Evolutionary conservation across 2,329 filamentous ascomycete species (phyloP).

Genomic region (Cordyceps javanica): DNA sequence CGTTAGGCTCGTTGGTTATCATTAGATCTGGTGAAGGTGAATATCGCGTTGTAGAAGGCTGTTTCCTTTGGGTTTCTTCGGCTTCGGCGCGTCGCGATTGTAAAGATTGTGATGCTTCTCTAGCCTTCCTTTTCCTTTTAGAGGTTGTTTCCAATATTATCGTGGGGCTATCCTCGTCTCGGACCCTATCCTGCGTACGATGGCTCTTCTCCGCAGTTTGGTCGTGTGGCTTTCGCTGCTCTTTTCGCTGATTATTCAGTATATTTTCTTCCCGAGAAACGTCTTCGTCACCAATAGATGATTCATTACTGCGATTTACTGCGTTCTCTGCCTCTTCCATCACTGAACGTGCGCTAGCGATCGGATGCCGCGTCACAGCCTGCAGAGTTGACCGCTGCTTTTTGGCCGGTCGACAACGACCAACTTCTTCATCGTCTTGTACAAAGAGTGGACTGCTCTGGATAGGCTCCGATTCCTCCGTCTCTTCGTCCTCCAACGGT

Average conservation of each 20-base stretch:
- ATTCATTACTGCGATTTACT: not conserved
- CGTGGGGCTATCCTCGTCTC: not conserved
- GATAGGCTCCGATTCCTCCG: not conserved
- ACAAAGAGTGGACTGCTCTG: conserved; percentile 3
- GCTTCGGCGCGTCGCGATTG: not conserved
- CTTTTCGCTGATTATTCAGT: not conserved
- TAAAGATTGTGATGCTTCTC: not conserved
- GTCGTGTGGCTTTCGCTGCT: not conserved
- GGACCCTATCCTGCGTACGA: not conserved
- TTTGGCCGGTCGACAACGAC: not conserved
- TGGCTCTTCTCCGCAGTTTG: not conserved
- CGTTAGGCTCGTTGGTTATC: not conserved
- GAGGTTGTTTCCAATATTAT: not conserved
- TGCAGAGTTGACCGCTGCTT: not conserved
- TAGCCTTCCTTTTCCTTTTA: not conserved
- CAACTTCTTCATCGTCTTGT: not conserved
- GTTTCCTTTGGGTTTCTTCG: not conserved
- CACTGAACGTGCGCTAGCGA: not conserved
- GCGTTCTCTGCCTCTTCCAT: not conserved
- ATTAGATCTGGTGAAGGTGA: not conserved
- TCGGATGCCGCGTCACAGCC: not conserved
- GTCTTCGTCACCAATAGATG: not conserved
- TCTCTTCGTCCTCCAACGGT: not conserved
- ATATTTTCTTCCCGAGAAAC: not conserved
- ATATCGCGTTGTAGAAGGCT: not conserved